phyloP scores from a whole-genome alignment of 169 alveolate genomes.

The Besnoitia besnoiti region DNA sequence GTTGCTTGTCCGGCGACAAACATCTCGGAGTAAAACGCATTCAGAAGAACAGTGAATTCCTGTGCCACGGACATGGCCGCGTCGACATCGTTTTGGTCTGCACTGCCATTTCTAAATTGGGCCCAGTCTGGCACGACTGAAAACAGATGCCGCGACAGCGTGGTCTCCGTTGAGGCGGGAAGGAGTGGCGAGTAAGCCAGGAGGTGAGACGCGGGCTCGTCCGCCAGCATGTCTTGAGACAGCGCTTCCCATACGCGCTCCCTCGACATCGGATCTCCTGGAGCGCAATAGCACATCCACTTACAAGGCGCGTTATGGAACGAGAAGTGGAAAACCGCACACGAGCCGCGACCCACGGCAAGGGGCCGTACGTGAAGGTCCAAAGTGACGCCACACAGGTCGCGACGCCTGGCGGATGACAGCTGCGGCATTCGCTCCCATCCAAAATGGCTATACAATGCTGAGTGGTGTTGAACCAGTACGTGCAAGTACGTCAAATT shows the following conservation, averaged over 20 bases:
- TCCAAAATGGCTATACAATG: too few species aligned
- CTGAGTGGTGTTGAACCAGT: too few species aligned
- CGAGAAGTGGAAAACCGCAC: too few species aligned
- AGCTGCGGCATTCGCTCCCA: too few species aligned
- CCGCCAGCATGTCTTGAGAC: background rate
- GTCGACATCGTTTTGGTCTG: background rate
- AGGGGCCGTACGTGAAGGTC: too few species aligned
- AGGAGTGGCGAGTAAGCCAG: background rate
- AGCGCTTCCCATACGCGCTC: background rate
- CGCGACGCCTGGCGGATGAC: too few species aligned
- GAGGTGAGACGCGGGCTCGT: background rate
- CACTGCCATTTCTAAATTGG: constrained; percentile 3
- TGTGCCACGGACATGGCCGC: background rate
- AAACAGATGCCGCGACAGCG: background rate
- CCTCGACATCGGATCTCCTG: background rate
- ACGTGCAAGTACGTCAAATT: too few species aligned
- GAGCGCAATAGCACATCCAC: background rate
- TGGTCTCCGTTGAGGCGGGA: background rate
- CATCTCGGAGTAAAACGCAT: background rate
- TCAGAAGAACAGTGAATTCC: background rate
- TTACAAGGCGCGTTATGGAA: too few species aligned
- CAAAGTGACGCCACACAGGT: too few species aligned
- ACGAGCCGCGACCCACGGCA: too few species aligned
- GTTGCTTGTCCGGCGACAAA: background rate
- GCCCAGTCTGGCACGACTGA: background rate